Base-by-base conservation (phyloP, 2,329 filamentous ascomycete genomes). In the Apiospora phragmitis region DNA sequence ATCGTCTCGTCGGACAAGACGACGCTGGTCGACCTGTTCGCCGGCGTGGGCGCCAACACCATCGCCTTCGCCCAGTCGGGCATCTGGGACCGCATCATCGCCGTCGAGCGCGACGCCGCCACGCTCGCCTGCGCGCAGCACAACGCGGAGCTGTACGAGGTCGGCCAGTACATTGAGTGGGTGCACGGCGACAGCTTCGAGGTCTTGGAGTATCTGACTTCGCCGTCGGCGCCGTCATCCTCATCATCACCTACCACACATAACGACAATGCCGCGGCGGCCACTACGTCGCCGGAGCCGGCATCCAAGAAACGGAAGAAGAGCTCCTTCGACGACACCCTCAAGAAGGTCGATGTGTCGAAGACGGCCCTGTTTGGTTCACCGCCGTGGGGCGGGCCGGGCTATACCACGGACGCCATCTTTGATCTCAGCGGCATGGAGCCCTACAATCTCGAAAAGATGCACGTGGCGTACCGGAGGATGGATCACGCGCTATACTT, bases 51-150 rank as follows among this genome's bases (percentile, higher is more conserved):
- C 47, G 96, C 95, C 69, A 99, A 99, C 80, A 90, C 92, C 32
- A 98, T 99, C 75, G 94, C 95, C n/a, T 97, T 99, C 76, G 95
- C 96, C 24, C 87, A 91, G 35, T 75, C 92, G 0, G 90, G 88
- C 26, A 89, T 91, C 73, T 99, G 94, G 93, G 88, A 91, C 68
- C 91, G 90, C 73, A 89, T 99, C 73, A 94, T 98, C 79, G 94
- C 93, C 55, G 92, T 99, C 75, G 96, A 99, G 82, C 93, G 92
- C 75, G 91, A 98, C 77, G 85, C 91, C 4, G 88, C 90, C 12
- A 94, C 93, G 0, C 87, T 99, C 8, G 91, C 92, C 65, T 99
- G 97, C 81, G 96, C 94, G 35, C 95, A 97, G 83, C 91, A 97
- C 80, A 99, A 99, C 79, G 94, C 96, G 9, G 86, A 90, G 69